Conservation (phyloP, 2,329 filamentous ascomycete genomes). For the Fusarium pseudograminearum region DNA sequence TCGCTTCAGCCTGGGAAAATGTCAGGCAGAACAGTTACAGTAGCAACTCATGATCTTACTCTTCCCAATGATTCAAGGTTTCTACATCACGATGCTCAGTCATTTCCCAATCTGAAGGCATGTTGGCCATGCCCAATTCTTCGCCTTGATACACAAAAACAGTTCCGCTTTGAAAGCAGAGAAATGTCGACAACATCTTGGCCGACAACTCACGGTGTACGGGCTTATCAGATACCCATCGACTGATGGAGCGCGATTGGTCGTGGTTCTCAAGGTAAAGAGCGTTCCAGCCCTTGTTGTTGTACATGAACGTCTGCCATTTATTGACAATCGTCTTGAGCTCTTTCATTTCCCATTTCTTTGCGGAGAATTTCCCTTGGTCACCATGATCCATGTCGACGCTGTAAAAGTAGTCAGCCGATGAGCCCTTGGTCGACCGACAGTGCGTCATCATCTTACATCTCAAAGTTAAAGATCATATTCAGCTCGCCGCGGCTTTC, state of each 20-base stretch:
- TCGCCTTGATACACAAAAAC: slow-evolving; percentile 71
- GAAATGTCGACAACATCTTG: slow-evolving; percentile 66
- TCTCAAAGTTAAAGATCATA: slow-evolving; percentile 73
- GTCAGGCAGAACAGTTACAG: background rate
- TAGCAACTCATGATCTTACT: background rate
- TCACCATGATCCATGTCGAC: slow-evolving; percentile 67
- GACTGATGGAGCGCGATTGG: slow-evolving; percentile 65
- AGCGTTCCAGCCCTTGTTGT: slow-evolving; percentile 66
- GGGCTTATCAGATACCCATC: slow-evolving; percentile 51
- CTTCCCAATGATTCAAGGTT: slow-evolving; percentile 36
- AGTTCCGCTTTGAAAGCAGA: slow-evolving; percentile 57
- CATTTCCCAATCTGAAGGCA: slow-evolving; percentile 61
- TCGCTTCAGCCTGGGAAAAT: slow-evolving; percentile 7
- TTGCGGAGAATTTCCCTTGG: slow-evolving; percentile 43
- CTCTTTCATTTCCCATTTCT: slow-evolving; percentile 31
- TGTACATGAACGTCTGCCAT: slow-evolving; percentile 58
- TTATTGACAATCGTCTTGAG: slow-evolving; percentile 50
- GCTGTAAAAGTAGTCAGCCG: background rate
- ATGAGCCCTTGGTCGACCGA: too few relatives aligned
- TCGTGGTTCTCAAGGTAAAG: slow-evolving; percentile 75
- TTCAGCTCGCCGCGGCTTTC: slow-evolving; percentile 62
- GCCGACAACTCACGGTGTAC: slow-evolving; percentile 54
- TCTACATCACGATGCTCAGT: slow-evolving; percentile 55
- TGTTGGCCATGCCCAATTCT: slow-evolving; percentile 70
- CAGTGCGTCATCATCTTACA: slow-evolving; percentile 41